A percentile compares a stretch with the other conserved stretches of the same genome.
These are phyloP conservation scores for Rossbeevera mucosa DNA, from an alignment of 768 basidiomycete species.

Conservation along the genomic window DNA sequence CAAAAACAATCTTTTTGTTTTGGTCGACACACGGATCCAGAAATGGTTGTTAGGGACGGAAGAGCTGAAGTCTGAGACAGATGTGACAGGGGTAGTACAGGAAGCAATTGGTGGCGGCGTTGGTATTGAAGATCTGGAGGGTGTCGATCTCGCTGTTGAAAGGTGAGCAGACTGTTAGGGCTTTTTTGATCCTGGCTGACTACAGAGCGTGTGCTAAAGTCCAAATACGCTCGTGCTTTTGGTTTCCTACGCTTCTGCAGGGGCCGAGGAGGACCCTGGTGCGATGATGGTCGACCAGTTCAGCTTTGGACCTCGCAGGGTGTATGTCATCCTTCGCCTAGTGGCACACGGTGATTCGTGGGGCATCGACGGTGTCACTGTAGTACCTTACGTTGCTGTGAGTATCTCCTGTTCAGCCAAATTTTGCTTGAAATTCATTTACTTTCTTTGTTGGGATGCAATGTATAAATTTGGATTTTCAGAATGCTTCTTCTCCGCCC, in stretches of 20 bases:
- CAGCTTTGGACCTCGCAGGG: conserved; percentile 47
- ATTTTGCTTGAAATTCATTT: neutral
- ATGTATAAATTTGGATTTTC: neutral
- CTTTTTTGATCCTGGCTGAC: conserved; percentile 1
- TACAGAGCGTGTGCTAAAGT: conserved; percentile 29
- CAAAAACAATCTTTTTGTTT: conserved; percentile 60
- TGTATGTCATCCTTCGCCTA: conserved; percentile 60
- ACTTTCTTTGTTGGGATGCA: neutral
- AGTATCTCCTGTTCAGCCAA: conserved; percentile 22
- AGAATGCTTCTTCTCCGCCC: conserved; percentile 67
- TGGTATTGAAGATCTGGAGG: conserved; percentile 60
- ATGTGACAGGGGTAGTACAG: conserved; percentile 47
- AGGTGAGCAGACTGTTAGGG: conserved; percentile 35
- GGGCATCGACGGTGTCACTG: conserved; percentile 37
- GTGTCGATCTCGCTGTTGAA: conserved; percentile 64
- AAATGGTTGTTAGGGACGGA: conserved; percentile 57
- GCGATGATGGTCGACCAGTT: conserved; percentile 35
- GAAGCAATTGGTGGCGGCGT: conserved; percentile 45
- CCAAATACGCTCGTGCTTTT: conserved; percentile 55
- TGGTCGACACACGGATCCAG: conserved; percentile 65
- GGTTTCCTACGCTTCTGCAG: conserved; percentile 58
- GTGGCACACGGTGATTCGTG: conserved; percentile 25
- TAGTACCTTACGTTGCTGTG: conserved; percentile 76
- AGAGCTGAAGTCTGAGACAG: conserved; percentile 52
- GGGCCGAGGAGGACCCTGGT: conserved; percentile 38